These are phyloP conservation scores for Venturia effusa DNA, from an alignment of 2,329 filamentous ascomycete species.

Conservation along the genomic window DNA sequence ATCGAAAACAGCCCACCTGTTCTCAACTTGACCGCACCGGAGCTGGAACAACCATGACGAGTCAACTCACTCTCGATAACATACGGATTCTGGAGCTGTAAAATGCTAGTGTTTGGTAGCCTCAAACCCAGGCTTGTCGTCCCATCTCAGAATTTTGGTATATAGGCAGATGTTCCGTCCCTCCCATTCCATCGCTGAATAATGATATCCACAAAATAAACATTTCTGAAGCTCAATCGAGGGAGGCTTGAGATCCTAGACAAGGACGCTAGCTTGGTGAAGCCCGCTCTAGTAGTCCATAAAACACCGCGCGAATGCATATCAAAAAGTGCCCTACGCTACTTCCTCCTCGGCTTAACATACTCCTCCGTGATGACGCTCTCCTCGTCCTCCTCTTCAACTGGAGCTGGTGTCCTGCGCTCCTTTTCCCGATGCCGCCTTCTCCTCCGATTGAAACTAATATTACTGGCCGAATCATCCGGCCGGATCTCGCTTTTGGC, in stretches of 20 bases:
- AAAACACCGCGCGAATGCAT: background rate
- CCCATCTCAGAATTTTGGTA: background rate
- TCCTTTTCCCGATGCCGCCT: conserved; percentile 43
- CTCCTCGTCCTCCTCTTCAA: conserved; percentile 56
- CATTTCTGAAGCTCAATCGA: background rate
- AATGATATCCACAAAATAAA: background rate
- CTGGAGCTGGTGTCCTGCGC: conserved; percentile 60
- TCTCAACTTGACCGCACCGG: too few relatives aligned
- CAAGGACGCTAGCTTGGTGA: background rate
- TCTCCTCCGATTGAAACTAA: conserved; percentile 58
- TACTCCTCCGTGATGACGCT: conserved; percentile 6
- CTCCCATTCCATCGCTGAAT: background rate
- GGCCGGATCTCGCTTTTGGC: conserved; percentile 49
- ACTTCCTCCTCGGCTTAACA: conserved; percentile 4
- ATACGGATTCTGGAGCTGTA: too few relatives aligned
- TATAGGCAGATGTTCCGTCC: background rate
- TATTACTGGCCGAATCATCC: conserved; percentile 73
- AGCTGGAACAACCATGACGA: too few relatives aligned
- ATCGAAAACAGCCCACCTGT: too few relatives aligned
- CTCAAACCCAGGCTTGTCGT: background rate
- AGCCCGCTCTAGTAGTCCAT: background rate
- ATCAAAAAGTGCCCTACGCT: background rate
- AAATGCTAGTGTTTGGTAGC: background rate
- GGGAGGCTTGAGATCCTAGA: background rate
- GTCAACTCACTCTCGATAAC: too few relatives aligned